These are phyloP conservation scores for Lentinula edodes DNA, from an alignment of 768 basidiomycete genomes.

Conservation along the genomic window DNA sequence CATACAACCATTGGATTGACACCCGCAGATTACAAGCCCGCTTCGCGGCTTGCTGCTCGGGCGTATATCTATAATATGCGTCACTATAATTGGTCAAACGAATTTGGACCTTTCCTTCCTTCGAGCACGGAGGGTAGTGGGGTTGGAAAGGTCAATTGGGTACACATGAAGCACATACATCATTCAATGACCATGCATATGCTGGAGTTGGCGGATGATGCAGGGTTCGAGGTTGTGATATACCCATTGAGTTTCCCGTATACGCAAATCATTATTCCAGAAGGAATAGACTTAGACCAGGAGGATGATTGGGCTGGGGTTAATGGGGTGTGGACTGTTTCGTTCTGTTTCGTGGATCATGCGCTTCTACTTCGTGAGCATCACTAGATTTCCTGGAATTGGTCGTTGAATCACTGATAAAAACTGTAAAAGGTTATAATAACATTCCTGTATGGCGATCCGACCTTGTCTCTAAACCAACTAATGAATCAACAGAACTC, in stretches of 20 bases:
- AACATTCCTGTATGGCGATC: slow-evolving; percentile 10
- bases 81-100: slow-evolving; percentile 43
- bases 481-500: slow-evolving; percentile 15
- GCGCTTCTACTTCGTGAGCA: slow-evolving; percentile 56
- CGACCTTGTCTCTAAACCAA: not conserved
- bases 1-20: slow-evolving; percentile 58
- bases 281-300: slow-evolving; percentile 27
- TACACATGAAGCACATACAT: slow-evolving; percentile 48
- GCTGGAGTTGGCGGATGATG: slow-evolving; percentile 30
- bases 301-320: slow-evolving; percentile 55
- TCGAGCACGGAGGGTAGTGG: slow-evolving; percentile 20
- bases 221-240: slow-evolving; percentile 25
- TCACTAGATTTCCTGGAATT: slow-evolving; percentile 8
- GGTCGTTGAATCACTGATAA: not conserved
- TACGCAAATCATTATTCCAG: slow-evolving; percentile 45
- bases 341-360: slow-evolving; percentile 70
- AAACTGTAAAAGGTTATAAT: slow-evolving; percentile 41
- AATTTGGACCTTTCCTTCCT: slow-evolving; percentile 52
- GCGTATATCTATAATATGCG: slow-evolving; percentile 59
- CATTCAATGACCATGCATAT: slow-evolving; percentile 53
- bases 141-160: slow-evolving; percentile 52
- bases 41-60: slow-evolving; percentile 34
- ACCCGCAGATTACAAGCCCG: slow-evolving; percentile 27
- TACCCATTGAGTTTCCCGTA: slow-evolving; percentile 49
- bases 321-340: slow-evolving; percentile 52